Conservation (phyloP, 2,329 filamentous ascomycete genomes). For the Ascochyta viciae-villosae region DNA sequence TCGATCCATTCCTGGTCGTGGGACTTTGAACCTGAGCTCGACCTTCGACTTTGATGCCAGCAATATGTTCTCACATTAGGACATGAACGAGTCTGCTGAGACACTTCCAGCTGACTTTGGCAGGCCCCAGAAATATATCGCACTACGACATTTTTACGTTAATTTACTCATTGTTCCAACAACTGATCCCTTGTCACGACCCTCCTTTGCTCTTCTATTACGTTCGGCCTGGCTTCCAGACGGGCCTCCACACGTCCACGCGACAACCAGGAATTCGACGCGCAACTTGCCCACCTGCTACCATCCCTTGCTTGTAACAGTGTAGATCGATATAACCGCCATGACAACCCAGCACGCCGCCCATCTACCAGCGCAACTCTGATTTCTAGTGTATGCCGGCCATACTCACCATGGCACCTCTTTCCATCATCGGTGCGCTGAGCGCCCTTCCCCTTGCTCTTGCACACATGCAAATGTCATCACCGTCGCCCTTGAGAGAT, state of each 20-base stretch:
- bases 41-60: neutral
- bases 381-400: conserved; percentile 20
- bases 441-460: conserved; percentile 26
- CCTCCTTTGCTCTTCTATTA: conserved; percentile 1
- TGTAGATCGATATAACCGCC: conserved; percentile 13
- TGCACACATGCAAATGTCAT: conserved; percentile 64
- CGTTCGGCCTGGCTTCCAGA: conserved; percentile 4
- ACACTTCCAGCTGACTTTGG: neutral
- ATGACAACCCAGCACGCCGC: conserved; percentile 6
- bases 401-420: conserved; percentile 34
- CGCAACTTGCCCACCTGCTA: conserved; percentile 24
- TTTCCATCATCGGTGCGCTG: conserved; percentile 30
- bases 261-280: conserved; percentile 37
- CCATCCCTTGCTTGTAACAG: conserved; percentile 29
- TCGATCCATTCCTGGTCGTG: conserved; percentile 11
- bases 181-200: conserved; percentile 10
- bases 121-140: neutral
- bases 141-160: neutral
- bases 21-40: neutral
- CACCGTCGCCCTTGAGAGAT: conserved; percentile 62
- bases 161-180: neutral
- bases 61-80: neutral
- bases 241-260: conserved; percentile 12
- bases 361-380: conserved; percentile 1
- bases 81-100: neutral